Base-by-base conservation (phyloP, 192 early-diverging fungal genomes). In the Linnemannia zychae region DNA sequence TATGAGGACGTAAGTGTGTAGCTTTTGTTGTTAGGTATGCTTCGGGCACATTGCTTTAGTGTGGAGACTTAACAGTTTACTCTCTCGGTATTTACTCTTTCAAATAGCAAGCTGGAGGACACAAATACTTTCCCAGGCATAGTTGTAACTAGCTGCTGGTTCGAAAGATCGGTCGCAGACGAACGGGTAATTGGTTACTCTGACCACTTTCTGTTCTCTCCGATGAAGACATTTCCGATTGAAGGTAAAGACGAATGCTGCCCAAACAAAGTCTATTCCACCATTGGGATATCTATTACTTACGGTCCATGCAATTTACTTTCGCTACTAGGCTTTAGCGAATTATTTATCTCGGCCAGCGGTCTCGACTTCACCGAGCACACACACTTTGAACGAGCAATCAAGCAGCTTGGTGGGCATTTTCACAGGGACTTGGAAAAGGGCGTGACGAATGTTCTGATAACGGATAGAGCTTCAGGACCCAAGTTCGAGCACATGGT, bases 131-230 rank as follows among this genome's bases (percentile, higher is more conserved):
- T 77, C 5, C 67, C 38, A 68, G 77, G 77, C 0, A 74, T 76
- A 1, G 78, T 85, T 2, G 24, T 85, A 53, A 85, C 77, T 4
- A 75, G 49, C 34, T 79, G 67, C 46, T 85, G 83, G 83, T 79
- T 85, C 24, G 77, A 85, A 13, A 75, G 70, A 2, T 85, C 83
- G 7, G 22, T 85, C 3, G 20, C 66, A 3, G 77, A 79, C 24
- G 77, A 79, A 22, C 48, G 37, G 18, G 77, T 74, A n/a, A 71
- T 85, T 1, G 37, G 77, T 6, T 71, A 67, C 20, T 40, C 47
- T 18, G 67, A 85, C 12, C 74, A 79, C 24, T 79, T 85, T 38
- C 52, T 85, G 60, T 79, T 52, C 49, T 72, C 38, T 36, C 83
- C 83, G 3, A 69, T 85, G 57, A 79, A 71, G 24, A 37, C 57